Percentiles rank a stretch among this genome's conserved stretches.
phyloP scores from a whole-genome alignment of 441 rosid species.

The Omphalea diandra region DNA sequence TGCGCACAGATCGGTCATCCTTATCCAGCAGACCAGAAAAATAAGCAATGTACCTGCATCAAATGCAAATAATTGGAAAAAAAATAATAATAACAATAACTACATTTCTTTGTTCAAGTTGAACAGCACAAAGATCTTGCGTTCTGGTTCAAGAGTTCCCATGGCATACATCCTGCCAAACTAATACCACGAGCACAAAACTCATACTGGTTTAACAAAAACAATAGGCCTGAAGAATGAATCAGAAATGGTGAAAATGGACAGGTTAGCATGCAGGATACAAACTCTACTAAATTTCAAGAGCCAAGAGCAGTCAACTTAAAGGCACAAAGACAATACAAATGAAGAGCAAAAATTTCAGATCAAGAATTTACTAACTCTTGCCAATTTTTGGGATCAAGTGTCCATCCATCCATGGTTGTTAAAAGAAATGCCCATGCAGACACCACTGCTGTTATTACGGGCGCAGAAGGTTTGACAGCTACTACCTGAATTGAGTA shows the following conservation, averaged over 20 bases:
- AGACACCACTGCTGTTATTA: slow-evolving; percentile 73
- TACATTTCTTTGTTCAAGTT: background rate
- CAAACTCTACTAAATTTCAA: background rate
- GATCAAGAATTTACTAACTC: slow-evolving; percentile 48
- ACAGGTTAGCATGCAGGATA: background rate
- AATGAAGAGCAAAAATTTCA: background rate
- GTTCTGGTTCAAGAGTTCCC: background rate
- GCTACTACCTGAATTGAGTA: slow-evolving; percentile 59
- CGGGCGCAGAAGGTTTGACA: slow-evolving; percentile 51
- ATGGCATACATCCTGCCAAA: background rate
- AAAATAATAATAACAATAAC: slow-evolving; percentile 15
- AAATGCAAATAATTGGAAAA: too few species aligned
- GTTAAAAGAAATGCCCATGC: slow-evolving; percentile 94
- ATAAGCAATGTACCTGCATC: slow-evolving; percentile 68
- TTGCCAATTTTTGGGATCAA: slow-evolving; percentile 73
- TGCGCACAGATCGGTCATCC: slow-evolving; percentile 85
- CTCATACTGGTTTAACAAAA: background rate
- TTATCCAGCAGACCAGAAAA: slow-evolving; percentile 75
- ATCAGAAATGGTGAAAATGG: background rate
- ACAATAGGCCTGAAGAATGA: background rate
- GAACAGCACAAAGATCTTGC: background rate
- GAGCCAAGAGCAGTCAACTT: background rate
- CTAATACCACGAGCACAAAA: background rate
- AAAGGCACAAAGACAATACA: background rate
- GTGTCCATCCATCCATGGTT: slow-evolving; percentile 51